Percentiles rank a stretch among this genome's conserved stretches.
phyloP scores from a whole-genome alignment of 1,139 yeast genomes.

The Yamadazyma blattariae region DNA sequence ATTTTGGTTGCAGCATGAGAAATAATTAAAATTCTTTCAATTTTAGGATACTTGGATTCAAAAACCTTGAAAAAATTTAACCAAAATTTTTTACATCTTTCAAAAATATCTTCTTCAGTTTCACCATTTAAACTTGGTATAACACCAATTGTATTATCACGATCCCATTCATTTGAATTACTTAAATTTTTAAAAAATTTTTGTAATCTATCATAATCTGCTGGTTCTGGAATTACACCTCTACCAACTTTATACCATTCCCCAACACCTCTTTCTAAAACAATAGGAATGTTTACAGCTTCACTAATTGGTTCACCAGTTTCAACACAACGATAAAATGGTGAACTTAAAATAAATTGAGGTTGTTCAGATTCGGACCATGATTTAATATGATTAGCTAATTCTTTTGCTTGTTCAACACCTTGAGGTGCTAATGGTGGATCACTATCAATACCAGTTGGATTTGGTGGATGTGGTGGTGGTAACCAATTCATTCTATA shows the following conservation, averaged over 20 bases:
- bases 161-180: constrained; percentile 36
- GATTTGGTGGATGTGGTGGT: constrained; percentile 68
- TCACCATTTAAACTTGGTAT: constrained; percentile 65
- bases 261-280: constrained; percentile 70
- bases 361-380: constrained; percentile 49
- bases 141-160: constrained; percentile 42
- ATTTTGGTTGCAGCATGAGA: constrained; percentile 87
- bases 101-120: constrained; percentile 57
- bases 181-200: constrained; percentile 50
- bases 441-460: constrained; percentile 81
- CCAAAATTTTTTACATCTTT: constrained; percentile 53
- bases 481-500: constrained; percentile 82
- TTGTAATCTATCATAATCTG: constrained; percentile 44
- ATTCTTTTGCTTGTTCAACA: constrained; percentile 71
- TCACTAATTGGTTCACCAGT: constrained; percentile 72
- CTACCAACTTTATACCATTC: constrained; percentile 65
- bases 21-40: constrained; percentile 56
- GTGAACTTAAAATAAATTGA: constrained; percentile 68
- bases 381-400: constrained; percentile 49
- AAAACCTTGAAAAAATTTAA: constrained; percentile 47
- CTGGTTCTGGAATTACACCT: constrained; percentile 57
- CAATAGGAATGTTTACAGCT: constrained; percentile 52
- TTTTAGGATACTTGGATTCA: constrained; percentile 51
- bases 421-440: constrained; percentile 82
- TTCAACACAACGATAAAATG: constrained; percentile 87